Base-by-base conservation (phyloP, 106 monocot genomes). In the Dendrobium huoshanense region DNA sequence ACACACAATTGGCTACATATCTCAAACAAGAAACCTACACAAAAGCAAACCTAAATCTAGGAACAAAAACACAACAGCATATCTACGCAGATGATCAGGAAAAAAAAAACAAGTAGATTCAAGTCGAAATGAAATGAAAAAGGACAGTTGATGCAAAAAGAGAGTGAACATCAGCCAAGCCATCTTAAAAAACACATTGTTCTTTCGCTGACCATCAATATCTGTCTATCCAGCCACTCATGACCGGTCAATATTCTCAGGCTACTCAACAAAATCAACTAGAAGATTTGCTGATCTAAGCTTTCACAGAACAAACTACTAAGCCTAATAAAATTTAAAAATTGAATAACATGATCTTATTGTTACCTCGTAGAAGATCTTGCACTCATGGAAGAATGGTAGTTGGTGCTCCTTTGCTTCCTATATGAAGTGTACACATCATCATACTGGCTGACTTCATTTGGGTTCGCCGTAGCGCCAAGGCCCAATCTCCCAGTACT, bases 361-460 rank as follows among this genome's bases (percentile, higher is more conserved):
- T 15, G 15, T 90, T 85, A 90, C 87, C 85, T 90, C n/a, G 85
- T 73, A 16, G 81, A 75, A 65, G 90, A 79, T 79, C 94, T 89
- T 18, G 91, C 85, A 79, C 91, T 98, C 92, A 98, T 98, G 7
- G 90, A 92, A 18, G 97, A 78, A 81, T 98, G 97, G 78, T 98
- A 98, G n/a, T 16, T 92, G 29, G 92, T 89, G 85, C 97, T 98
- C 74, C 97, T 84, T 77, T 98, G 92, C 80, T 98, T 98, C 58
- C 97, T 81, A 67, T 98, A 98, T 0, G 97, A 94, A 43, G 75
- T 72, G 77, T 98, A 98, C 5, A 98, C 97, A 87, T 98, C 94
- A 81, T 95, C 97, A 41, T 98, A 98, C 81, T 94, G 94, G 80
- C 94, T 94, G 41, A 82, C 80, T 74, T 92, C 96, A 77, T 94